phyloP scores from a whole-genome alignment of 768 basidiomycete genomes.

The Tephrocybe rancida region DNA sequence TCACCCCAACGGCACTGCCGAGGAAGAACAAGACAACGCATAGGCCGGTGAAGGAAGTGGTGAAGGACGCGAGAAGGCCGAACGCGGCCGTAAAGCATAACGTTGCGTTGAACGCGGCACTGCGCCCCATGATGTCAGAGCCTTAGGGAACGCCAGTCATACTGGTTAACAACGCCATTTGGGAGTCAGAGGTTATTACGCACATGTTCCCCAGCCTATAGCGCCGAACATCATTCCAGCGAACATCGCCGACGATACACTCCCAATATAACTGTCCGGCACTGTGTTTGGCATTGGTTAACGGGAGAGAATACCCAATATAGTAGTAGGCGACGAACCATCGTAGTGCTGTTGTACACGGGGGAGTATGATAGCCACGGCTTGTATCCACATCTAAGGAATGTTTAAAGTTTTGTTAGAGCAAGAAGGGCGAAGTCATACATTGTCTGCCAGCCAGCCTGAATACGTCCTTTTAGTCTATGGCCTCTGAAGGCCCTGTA shows the following conservation, averaged over 20 bases:
- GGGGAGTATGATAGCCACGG: slow-evolving; percentile 40
- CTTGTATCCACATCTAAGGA: slow-evolving; percentile 2
- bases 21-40: slow-evolving; percentile 84
- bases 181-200: slow-evolving; percentile 20
- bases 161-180: background rate
- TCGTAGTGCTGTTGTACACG: slow-evolving; percentile 89
- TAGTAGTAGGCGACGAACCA: slow-evolving; percentile 41
- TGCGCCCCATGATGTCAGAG: slow-evolving; percentile 89
- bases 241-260: slow-evolving; percentile 87
- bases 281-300: slow-evolving; percentile 39
- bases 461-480: background rate
- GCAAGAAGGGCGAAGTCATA: slow-evolving; percentile 33
- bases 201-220: slow-evolving; percentile 89
- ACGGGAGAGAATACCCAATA: background rate
- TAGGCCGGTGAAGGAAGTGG: slow-evolving; percentile 65
- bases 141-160: slow-evolving; percentile 35
- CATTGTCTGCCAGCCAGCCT: slow-evolving; percentile 97
- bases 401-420: slow-evolving; percentile 6
- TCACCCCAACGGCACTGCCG: slow-evolving; percentile 91
- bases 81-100: slow-evolving; percentile 90
- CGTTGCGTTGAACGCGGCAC: slow-evolving; percentile 89
- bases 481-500: background rate
- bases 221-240: slow-evolving; percentile 98
- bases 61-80: slow-evolving; percentile 77
- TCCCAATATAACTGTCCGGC: slow-evolving; percentile 75